Percentiles rank a stretch among this genome's conserved stretches.
Evolutionary conservation across 257 asterid genomes (phyloP).

Genomic region (Thymus mandschuricus): DNA sequence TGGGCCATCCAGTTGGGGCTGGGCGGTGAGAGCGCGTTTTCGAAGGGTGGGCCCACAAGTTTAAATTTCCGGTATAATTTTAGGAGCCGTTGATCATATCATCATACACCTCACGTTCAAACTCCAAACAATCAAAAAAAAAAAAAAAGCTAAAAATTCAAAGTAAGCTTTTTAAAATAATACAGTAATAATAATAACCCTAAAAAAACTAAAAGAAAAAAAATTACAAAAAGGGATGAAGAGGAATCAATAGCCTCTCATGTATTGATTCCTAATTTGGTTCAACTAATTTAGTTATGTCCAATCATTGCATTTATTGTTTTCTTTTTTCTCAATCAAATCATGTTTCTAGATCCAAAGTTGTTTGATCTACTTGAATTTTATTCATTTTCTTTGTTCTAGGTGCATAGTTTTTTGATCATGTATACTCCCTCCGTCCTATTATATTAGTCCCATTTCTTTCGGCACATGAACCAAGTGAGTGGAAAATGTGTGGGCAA

Average conservation of each 20-base stretch:
- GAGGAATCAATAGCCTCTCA: conserved; percentile 8
- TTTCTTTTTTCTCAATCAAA: background rate
- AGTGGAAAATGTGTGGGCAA: too few relatives aligned
- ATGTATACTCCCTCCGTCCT: too few relatives aligned
- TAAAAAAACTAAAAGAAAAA: background rate
- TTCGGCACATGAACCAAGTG: too few relatives aligned
- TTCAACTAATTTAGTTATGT: conserved; percentile 7
- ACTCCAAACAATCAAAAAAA: conserved; percentile 23
- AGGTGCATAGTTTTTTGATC: too few relatives aligned
- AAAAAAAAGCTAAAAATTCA: conserved; percentile 14
- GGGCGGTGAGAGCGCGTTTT: conserved; percentile 42
- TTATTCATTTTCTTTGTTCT: too few relatives aligned
- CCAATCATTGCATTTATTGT: conserved; percentile 29
- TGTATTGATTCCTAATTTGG: conserved; percentile 17
- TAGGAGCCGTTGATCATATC: conserved; percentile 55
- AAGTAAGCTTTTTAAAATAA: background rate
- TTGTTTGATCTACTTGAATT: too few relatives aligned
- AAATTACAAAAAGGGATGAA: background rate
- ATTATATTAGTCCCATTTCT: too few relatives aligned
- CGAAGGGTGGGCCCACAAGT: conserved; percentile 31
- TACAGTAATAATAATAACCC: background rate
- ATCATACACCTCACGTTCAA: conserved; percentile 59
- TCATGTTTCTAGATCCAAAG: background rate
- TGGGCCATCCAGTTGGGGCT: background rate
- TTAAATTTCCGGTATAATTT: conserved; percentile 29